These are phyloP conservation scores for Tolypocladium endophyticum DNA, from an alignment of 2,329 filamentous ascomycete genomes.

Conservation along the genomic window DNA sequence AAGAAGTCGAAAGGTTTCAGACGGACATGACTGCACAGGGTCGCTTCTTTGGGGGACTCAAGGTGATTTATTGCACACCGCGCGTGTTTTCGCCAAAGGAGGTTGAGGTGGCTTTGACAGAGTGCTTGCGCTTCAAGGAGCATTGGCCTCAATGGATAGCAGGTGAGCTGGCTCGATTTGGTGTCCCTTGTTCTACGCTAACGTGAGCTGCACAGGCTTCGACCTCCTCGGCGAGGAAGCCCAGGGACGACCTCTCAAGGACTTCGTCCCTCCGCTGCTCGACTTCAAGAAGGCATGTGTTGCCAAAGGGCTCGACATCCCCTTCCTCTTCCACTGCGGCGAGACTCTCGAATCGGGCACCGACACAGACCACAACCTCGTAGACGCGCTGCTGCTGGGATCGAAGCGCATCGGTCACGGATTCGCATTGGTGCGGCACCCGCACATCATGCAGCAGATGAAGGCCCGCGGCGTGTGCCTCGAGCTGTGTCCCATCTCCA, in stretches of 20 bases:
- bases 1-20: slow-evolving; percentile 41
- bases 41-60: slow-evolving; percentile 50
- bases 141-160: slow-evolving; percentile 50
- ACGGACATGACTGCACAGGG: slow-evolving; percentile 12
- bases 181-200: background rate
- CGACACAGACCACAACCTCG: slow-evolving; percentile 55
- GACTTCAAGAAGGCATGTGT: slow-evolving; percentile 44
- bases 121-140: slow-evolving; percentile 52
- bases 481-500: slow-evolving; percentile 70
- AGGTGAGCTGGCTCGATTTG: slow-evolving; percentile 30
- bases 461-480: slow-evolving; percentile 54
- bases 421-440: slow-evolving; percentile 58
- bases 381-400: slow-evolving; percentile 55
- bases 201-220: slow-evolving; percentile 40
- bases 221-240: slow-evolving; percentile 61
- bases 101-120: slow-evolving; percentile 42
- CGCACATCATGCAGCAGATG: slow-evolving; percentile 55
- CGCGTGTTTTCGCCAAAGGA: slow-evolving; percentile 40
- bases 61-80: slow-evolving; percentile 63
- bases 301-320: slow-evolving; percentile 41
- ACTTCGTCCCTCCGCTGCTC: slow-evolving; percentile 44
- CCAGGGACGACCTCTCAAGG: slow-evolving; percentile 46
- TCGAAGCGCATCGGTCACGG: slow-evolving; percentile 66
- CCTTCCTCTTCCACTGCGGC: slow-evolving; percentile 68
- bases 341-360: slow-evolving; percentile 60